phyloP scores from a whole-genome alignment of 1,139 yeast genomes.

The Yamadazyma conglobata region DNA sequence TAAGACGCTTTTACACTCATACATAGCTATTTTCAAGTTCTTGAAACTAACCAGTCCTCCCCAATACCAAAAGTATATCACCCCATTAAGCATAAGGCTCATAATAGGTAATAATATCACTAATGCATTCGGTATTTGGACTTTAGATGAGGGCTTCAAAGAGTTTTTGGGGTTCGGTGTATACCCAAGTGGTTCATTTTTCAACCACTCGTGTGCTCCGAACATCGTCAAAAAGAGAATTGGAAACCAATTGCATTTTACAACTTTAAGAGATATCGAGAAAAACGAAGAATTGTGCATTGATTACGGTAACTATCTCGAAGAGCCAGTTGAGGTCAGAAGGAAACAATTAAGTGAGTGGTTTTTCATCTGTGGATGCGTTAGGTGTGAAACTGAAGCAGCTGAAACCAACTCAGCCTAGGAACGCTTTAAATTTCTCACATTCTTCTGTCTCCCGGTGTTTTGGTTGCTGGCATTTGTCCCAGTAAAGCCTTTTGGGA shows the following conservation, averaged over 20 bases:
- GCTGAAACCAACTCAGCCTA: conserved; percentile 14
- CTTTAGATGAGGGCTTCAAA: conserved; percentile 39
- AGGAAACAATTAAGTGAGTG: conserved; percentile 47
- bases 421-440: conserved; percentile 51
- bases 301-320: conserved; percentile 54
- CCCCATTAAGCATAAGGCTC: conserved; percentile 39
- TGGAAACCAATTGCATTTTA: conserved; percentile 21
- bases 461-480: conserved; percentile 60
- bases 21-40: conserved; percentile 50
- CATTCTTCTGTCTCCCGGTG: conserved; percentile 61
- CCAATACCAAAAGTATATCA: conserved; percentile 34
- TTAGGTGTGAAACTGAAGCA: conserved; percentile 31
- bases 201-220: conserved; percentile 66
- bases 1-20: conserved; percentile 51
- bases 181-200: conserved; percentile 65
- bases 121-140: conserved; percentile 79
- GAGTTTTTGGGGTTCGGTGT: conserved; percentile 69
- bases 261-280: conserved; percentile 26
- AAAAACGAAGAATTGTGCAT: conserved; percentile 56
- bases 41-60: conserved; percentile 41
- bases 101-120: conserved; percentile 63
- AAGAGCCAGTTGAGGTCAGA: conserved; percentile 41
- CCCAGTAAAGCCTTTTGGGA: conserved; percentile 70
- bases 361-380: conserved; percentile 61
- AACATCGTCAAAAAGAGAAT: conserved; percentile 34